These are phyloP conservation scores for Calonectria naviculata DNA, from an alignment of 2,329 filamentous ascomycete species.

Conservation along the genomic window DNA sequence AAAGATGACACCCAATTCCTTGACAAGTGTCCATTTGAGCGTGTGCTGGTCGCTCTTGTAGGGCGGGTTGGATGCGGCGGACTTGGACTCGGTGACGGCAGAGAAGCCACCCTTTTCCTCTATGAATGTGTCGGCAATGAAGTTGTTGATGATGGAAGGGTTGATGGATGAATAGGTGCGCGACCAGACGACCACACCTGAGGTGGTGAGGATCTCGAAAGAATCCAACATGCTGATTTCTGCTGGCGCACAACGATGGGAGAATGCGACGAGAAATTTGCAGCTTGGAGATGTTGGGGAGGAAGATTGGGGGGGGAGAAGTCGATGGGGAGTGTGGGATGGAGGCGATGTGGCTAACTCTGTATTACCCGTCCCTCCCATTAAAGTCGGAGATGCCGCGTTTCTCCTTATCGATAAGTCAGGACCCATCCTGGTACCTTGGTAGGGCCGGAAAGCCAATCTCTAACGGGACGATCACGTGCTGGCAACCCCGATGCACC, in stretches of 20 bases:
- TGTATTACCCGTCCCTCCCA: conserved; percentile 11
- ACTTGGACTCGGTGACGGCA: conserved; percentile 68
- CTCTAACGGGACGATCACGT: conserved; percentile 32
- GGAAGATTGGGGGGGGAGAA: conserved; percentile 25
- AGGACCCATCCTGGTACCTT: neutral
- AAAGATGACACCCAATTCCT: conserved; percentile 95
- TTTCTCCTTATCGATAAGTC: conserved; percentile 32
- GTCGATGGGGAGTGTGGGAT: conserved; percentile 25
- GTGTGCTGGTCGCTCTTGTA: conserved; percentile 96
- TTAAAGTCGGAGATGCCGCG: conserved; percentile 37
- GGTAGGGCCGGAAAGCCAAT: conserved; percentile 9
- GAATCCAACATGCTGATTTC: conserved; percentile 82
- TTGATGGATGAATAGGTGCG: conserved; percentile 84
- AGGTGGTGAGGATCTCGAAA: conserved; percentile 96
- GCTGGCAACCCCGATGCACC: neutral
- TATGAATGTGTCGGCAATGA: conserved; percentile 97
- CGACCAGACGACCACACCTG: conserved; percentile 97
- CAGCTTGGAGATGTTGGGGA: conserved; percentile 7
- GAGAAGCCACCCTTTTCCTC: conserved; percentile 83
- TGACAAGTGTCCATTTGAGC: conserved; percentile 91
- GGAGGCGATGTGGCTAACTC: conserved; percentile 41
- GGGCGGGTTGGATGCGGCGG: conserved; percentile 73
- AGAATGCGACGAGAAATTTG: conserved; percentile 13
- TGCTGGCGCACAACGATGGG: conserved; percentile 11
- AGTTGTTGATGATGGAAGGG: conserved; percentile 87